These are phyloP conservation scores for Boechera retrofracta DNA, from an alignment of 345 rosid genomes.

Conservation along the genomic window DNA sequence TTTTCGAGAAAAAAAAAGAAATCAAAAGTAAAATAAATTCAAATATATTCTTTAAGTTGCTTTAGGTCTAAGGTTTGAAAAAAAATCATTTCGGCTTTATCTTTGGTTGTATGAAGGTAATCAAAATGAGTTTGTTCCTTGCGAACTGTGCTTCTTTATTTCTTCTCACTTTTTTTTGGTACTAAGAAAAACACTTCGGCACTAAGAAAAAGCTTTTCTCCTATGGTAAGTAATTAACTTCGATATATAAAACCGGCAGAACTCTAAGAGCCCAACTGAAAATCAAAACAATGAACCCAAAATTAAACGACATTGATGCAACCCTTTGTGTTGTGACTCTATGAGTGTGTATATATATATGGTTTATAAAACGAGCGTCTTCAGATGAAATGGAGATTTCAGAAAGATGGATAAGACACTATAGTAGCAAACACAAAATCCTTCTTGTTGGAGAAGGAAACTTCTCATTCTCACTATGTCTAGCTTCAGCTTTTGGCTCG, in stretches of 20 bases:
- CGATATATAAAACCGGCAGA: constrained; percentile 28
- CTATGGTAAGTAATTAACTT: constrained; percentile 15
- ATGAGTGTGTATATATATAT: neutral
- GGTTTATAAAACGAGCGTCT: neutral
- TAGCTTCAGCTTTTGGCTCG: constrained; percentile 62
- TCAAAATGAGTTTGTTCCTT: constrained; percentile 5
- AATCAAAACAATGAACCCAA: constrained; percentile 7
- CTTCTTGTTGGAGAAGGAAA: constrained; percentile 70
- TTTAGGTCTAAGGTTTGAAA: constrained; percentile 15
- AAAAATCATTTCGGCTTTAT: constrained; percentile 41
- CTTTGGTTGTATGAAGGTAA: constrained; percentile 12
- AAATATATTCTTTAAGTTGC: constrained; percentile 1
- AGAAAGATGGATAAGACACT: constrained; percentile 52
- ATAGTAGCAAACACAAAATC: constrained; percentile 56
- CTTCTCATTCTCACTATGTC: constrained; percentile 59
- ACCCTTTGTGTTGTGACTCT: neutral
- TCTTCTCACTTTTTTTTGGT: constrained; percentile 9
- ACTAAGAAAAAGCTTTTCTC: neutral
- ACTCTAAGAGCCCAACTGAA: constrained; percentile 26
- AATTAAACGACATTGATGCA: constrained; percentile 24
- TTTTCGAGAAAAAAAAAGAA: no score
- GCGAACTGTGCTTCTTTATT: neutral
- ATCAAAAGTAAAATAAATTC: neutral
- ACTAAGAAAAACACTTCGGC: constrained; percentile 22
- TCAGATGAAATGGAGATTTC: constrained; percentile 7